Evolutionary conservation across 2,329 filamentous ascomycete genomes (phyloP), one percentile per base, ranked within the genome.

Genomic region (Penicillium sp.): DNA sequence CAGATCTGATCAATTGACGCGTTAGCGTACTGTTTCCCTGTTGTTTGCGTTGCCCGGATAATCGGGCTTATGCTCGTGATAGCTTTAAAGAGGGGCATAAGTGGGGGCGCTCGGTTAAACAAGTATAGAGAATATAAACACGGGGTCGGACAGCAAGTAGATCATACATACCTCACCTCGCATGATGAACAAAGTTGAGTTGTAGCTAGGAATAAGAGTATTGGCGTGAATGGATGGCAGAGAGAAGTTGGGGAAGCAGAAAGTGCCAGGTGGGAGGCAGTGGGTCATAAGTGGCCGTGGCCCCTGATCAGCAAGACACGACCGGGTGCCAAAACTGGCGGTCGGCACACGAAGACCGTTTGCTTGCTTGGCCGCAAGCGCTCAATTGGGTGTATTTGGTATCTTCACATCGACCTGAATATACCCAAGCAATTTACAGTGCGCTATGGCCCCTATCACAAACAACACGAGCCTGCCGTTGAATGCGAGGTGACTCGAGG

Each of bases 1-100:
- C 80, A 81, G 69, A 87, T 80, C 83, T 86, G 61, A 35, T 47
- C 5, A 40, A 46, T 49, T 45, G 25, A 52, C 5, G 33, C 1
- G 43, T 62, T 50, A 61, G 54, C 35, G 47, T 54, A 2, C 33
- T 43, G 30, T 28, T 13, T 10, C 33, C 18, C 10, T 11, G 27
- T 33, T 36, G 22, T 39, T 44, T n/a, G 5, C 4, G 10, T 22
- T 3, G 33, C n/a, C 20, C 28, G 30, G 39, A 43, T 43, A 56
- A 42, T 39, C 42, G 40, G 48, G 30, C 36, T 38, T 18, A 35
- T 42, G 9, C 20, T 24, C 47, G 31, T 46, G 28, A 42, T 53
- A 51, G 52, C 51, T 56, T 56, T 53, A 51, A 50, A 52, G 54
- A 54, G 52, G 54, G 55, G 57, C 48, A 51, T 44, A 20, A 46